Base-by-base conservation (phyloP, 108 stramenopile species). In the Nitzschia sp. region DNA sequence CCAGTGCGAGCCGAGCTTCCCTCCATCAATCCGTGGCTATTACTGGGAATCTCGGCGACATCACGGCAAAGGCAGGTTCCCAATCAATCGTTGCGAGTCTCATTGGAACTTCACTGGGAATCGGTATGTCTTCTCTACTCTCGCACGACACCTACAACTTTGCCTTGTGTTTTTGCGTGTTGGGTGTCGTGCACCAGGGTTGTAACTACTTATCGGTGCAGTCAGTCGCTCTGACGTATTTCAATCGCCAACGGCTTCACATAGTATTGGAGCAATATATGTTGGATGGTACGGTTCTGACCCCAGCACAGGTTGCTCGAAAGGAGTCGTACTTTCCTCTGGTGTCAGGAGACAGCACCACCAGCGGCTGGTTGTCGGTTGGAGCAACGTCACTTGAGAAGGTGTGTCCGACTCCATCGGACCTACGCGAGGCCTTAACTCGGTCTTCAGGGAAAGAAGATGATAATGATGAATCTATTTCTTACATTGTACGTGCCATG, bases 31-130 rank as follows among this genome's bases (percentile, higher is more conserved):
- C 95, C 28, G 66, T 98, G 21, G 75, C 88, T 32, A 54, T 66
- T 16, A n/a, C 63, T 15, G 83, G 82, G 41, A 98, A 97, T 81
- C 86, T 99, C 27, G 97, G 93, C 8, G 98, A 99, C 80, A 82
- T 99, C 22, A 99, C 98, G 0, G 98, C 95, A 47, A 98, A 98
- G 73, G 68, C 95, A 17, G 97, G 96, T 26, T 85, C 91, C 2
- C 98, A 99, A 79, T 71, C 82, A 26, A 96, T 99, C 32, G 69
- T 91, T 28, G 92, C 97, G 6, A 91, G 86, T 21, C 64, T 97
- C 28, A 45, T 89, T 0, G 98, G 98, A 34, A 97, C 97, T 17
- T 85, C 80, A 1, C 35, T 96, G 8, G 98, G 98, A 1, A 83
- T 97, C 48, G 80, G 81, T 9, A 46, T 97, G 38, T 91, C 95